Evolutionary conservation across 768 basidiomycete genomes (phyloP), one percentile per base, ranked within the genome.

Genomic region (Bullera alba): DNA sequence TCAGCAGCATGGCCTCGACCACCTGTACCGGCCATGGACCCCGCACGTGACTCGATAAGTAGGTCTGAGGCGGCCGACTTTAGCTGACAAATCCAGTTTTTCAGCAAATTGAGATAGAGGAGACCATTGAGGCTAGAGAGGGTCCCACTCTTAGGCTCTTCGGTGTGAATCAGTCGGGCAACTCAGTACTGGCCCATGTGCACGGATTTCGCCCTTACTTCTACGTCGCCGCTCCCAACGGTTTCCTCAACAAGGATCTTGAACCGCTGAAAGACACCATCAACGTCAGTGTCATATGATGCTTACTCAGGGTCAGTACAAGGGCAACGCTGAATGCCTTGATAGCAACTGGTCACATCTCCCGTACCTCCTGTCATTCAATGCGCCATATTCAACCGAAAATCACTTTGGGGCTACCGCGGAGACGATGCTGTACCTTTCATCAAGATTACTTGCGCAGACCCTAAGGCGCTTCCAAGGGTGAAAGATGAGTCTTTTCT

Each of bases 41-140:
- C 78, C 42, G 79, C 79, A 59, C 77, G 63, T 48, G 84, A 92
- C 63, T 73, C 77, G 4, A 83, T 95, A 51, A 74, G 90, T 88
- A 32, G 50, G 83, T 61, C 30, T 26, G 42, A 42, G n/a, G 8
- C 6, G 16, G 21, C 43, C 17, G 34, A 25, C 8, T 12, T 21
- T 22, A 8, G n/a, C n/a, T n/a, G 8, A 8, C 21, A 10, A 23
- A 14, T 5, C 4, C 7, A 92, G 89, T 86, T 16, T 97, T 97
- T 63, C 95, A 99, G 70, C 95, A 97, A 72, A 92, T 93, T 51
- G 95, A 97, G 57, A 78, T 97, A 6, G 89, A 93, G 57, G 79
- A 83, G 49, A 78, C 79, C 39, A 70, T 77, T 7, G 77, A 77
- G 22, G 75, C 83, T 12, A 74, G 74, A 4, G 78, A 79, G 27